Conservation (phyloP, 139 green algal genomes). For the Picochlorum sp. region DNA sequence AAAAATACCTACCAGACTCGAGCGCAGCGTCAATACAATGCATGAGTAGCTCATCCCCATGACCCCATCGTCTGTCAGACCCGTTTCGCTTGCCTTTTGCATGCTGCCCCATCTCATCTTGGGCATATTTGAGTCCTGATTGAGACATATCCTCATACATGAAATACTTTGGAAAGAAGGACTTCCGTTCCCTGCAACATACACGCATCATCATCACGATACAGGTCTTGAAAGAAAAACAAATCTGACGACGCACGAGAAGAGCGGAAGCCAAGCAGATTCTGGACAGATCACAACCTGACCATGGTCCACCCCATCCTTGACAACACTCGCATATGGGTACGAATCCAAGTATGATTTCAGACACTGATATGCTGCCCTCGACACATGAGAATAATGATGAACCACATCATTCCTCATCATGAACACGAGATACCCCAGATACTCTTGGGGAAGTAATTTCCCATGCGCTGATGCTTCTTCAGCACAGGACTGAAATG, state of each 20-base stretch:
- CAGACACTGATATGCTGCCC: not conserved
- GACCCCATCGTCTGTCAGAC: not conserved
- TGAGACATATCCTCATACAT: constrained; percentile 11
- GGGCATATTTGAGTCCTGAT: not conserved
- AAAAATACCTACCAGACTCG: constrained; percentile 1
- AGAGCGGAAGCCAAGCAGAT: not conserved
- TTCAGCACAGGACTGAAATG: constrained; percentile 8
- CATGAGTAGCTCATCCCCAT: not conserved
- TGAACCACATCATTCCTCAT: constrained; percentile 21
- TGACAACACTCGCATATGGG: not conserved
- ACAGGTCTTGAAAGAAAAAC: not conserved
- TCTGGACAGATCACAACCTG: not conserved
- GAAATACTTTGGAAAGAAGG: constrained; percentile 16
- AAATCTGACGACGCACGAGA: not conserved
- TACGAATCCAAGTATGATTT: not conserved
- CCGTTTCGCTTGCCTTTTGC: not conserved
- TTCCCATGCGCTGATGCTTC: constrained; percentile 3
- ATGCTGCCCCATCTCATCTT: not conserved
- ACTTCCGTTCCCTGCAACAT: not conserved
- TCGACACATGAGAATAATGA: constrained; percentile 7
- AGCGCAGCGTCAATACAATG: constrained; percentile 2
- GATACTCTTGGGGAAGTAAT: not conserved
- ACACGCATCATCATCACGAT: not conserved
- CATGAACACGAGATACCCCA: constrained; percentile 22
- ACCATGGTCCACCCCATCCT: not conserved